Percentiles rank a stretch among this genome's conserved stretches.
These are phyloP conservation scores for Fusarium nurragi DNA, from an alignment of 2,329 filamentous ascomycete genomes.

Conservation along the genomic window DNA sequence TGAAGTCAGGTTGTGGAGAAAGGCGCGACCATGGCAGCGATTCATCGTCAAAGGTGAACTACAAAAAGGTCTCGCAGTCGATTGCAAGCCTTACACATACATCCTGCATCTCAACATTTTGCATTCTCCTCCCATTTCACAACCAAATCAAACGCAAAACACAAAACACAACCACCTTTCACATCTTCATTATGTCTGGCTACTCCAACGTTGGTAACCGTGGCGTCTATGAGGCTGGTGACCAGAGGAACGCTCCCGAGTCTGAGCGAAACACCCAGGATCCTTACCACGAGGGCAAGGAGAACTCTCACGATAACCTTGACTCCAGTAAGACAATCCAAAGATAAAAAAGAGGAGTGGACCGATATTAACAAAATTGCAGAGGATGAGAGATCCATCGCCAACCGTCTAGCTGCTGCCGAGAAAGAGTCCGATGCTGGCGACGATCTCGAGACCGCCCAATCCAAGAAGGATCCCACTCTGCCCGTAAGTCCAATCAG, in stretches of 20 bases:
- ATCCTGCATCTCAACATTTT: constrained; percentile 4
- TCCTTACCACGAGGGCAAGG: constrained; percentile 77
- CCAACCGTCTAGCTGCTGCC: constrained; percentile 75
- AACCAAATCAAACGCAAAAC: background rate
- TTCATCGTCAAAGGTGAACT: constrained; percentile 30
- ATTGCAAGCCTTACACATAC: background rate
- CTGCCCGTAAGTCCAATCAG: constrained; percentile 57
- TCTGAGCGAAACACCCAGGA: constrained; percentile 61
- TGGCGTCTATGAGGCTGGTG: constrained; percentile 77
- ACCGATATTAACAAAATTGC: background rate
- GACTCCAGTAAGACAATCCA: constrained; percentile 72
- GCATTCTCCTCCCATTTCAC: background rate
- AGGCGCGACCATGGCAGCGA: constrained; percentile 11
- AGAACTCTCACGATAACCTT: constrained; percentile 71
- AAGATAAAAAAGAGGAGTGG: constrained; percentile 53
- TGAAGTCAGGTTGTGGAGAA: constrained; percentile 45
- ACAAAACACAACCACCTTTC: background rate
- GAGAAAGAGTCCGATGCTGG: constrained; percentile 57
- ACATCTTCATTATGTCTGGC: constrained; percentile 47
- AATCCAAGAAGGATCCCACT: constrained; percentile 68
- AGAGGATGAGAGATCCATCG: constrained; percentile 78
- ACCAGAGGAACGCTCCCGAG: constrained; percentile 74
- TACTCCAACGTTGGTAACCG: constrained; percentile 73
- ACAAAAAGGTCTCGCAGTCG: constrained; percentile 29
- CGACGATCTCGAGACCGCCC: constrained; percentile 54